Percentiles rank a stretch among this genome's conserved stretches.
Evolutionary conservation across 176 grass and related monocot genomes (phyloP).

Genomic region (Miscanthus lutarioriparius): DNA sequence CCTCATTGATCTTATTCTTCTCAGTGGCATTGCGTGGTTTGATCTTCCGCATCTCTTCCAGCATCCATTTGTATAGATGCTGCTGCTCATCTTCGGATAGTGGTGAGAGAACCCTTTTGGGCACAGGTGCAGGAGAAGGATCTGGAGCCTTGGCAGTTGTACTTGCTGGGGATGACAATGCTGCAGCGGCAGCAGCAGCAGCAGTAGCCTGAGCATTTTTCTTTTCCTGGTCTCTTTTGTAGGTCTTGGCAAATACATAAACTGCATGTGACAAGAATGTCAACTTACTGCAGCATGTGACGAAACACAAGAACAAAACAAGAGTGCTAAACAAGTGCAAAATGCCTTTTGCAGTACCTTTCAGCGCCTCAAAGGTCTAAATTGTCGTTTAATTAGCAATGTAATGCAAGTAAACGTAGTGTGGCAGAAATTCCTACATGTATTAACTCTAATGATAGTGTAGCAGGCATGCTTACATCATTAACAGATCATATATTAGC

Average conservation of each 20-base stretch:
- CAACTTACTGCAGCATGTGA: conserved; percentile 2
- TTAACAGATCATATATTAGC: neutral
- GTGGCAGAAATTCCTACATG: neutral
- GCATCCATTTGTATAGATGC: conserved; percentile 84
- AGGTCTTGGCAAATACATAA: conserved; percentile 76
- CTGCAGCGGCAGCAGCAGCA: conserved; percentile 20
- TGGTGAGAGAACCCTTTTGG: conserved; percentile 52
- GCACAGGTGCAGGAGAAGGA: conserved; percentile 27
- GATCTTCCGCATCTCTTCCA: conserved; percentile 84
- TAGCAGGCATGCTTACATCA: conserved; percentile 5
- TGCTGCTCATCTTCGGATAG: conserved; percentile 68
- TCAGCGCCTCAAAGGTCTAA: neutral
- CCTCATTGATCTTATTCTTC: conserved; percentile 82
- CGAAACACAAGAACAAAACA: neutral
- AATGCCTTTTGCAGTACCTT: neutral
- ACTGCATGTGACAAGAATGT: conserved; percentile 50
- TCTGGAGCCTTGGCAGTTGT: conserved; percentile 32
- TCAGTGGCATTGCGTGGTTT: conserved; percentile 51
- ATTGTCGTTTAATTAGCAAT: neutral
- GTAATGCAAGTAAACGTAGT: neutral
- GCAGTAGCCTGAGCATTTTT: conserved; percentile 42
- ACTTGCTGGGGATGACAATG: conserved; percentile 21
- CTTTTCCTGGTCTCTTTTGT: conserved; percentile 56
- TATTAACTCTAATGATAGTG: neutral
- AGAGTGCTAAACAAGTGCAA: conserved; percentile 4